Evolutionary conservation across 2,329 filamentous ascomycete genomes (phyloP), one percentile per base, ranked within the genome.

Genomic region (Calonectria montana): DNA sequence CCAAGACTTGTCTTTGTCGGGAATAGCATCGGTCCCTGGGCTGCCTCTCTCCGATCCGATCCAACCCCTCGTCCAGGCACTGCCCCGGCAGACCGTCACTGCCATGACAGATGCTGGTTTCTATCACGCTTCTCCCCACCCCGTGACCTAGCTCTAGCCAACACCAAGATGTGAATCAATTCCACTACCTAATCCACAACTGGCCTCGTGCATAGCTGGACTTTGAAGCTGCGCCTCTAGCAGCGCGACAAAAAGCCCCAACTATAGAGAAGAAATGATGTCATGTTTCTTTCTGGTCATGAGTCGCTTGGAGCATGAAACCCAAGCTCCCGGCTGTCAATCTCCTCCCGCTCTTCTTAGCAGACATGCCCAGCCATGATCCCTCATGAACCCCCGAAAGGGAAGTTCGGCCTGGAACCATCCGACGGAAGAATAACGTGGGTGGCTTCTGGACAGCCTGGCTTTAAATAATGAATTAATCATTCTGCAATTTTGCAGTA

Each of bases 391-490:
- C 65, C 69, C 75, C 72, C 69, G 75, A 78, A 65, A 66, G 74
- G 78, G 74, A 79, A 79, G 64, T 61, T 78, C 77, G 78, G 73
- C 68, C 62, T 68, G 29, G 59, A 75, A 77, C 72, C 74, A 65
- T 79, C 78, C 78, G 78, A 79, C 74, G 75, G 77, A 78, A 77
- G 75, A 79, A 65, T 76, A 72, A 77, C 39, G 71, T 75, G 67
- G 62, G 63, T 65, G 43, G n/a, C 18, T 61, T 61, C 16, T 62
- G 47, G 53, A 35, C 63, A 63, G 53, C 39, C 57, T 72, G 57
- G 55, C 59, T 45, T 29, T 35, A 39, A 37, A 35, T 27, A 39
- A 21, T 29, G 8, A 27, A 55, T 25, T 4, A 21, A 23, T 12
- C 8, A 7, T 23, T 37, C 16, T n/a, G 10, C 7, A 4, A 8